Evolutionary conservation across 176 grass and related monocot species (phyloP).

Genomic region (Oryza glaberrima): DNA sequence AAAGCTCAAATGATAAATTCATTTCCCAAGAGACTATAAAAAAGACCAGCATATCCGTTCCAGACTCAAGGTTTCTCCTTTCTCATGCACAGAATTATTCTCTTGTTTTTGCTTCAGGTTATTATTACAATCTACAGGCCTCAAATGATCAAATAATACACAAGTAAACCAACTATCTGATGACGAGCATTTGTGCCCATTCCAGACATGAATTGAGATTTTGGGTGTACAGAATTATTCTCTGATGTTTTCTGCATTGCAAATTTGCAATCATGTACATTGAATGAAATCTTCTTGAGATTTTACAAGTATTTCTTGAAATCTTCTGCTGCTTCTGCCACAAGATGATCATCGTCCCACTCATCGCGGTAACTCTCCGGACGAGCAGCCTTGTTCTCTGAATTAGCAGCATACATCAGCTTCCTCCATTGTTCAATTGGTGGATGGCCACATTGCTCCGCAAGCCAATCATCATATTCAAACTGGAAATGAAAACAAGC

Average conservation of each 20-base stretch:
- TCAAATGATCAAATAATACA: background rate
- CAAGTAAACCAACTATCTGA: background rate
- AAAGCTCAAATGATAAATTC: background rate
- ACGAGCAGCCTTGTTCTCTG: conserved; percentile 41
- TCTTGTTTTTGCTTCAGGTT: background rate
- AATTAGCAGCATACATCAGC: conserved; percentile 48
- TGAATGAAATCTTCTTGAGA: background rate
- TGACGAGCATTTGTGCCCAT: background rate
- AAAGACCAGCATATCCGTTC: background rate
- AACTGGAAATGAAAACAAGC: conserved; percentile 51
- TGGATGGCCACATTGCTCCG: conserved; percentile 55
- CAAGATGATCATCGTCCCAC: conserved; percentile 77
- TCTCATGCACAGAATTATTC: background rate
- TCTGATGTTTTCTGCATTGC: background rate
- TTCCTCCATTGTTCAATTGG: conserved; percentile 79
- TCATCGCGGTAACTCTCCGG: conserved; percentile 70
- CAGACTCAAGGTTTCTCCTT: background rate
- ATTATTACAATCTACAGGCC: background rate
- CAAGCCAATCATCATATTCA: conserved; percentile 83
- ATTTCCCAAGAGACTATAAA: background rate
- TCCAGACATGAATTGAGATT: background rate
- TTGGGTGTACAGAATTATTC: background rate
- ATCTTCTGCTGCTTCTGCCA: conserved; percentile 54
- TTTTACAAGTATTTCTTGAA: conserved; percentile 63
- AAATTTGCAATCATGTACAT: background rate